These are phyloP conservation scores for Macroventuria anomochaeta DNA, from an alignment of 2,329 filamentous ascomycete species.

Conservation along the genomic window DNA sequence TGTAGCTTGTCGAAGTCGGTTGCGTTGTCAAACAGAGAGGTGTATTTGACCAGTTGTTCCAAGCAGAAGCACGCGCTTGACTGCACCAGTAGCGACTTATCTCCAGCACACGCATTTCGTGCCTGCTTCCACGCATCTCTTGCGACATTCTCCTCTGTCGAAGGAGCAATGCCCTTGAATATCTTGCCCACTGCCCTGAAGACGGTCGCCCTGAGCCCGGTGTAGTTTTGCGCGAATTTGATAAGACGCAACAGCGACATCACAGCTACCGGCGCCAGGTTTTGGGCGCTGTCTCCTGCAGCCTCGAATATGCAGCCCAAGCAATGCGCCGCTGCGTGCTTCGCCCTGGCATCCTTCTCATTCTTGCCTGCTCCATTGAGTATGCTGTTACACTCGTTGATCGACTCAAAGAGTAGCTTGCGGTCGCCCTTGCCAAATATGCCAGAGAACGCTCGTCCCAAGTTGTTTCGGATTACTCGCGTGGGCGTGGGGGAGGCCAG, in stretches of 20 bases:
- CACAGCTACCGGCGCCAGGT: slow-evolving; percentile 77
- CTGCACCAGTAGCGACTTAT: slow-evolving; percentile 85
- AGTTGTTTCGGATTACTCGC: slow-evolving; percentile 85
- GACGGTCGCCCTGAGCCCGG: slow-evolving; percentile 79
- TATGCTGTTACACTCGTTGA: slow-evolving; percentile 82
- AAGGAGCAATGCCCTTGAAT: slow-evolving; percentile 73
- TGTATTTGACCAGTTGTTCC: slow-evolving; percentile 73
- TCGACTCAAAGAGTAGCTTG: slow-evolving; percentile 90
- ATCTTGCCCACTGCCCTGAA: slow-evolving; percentile 80
- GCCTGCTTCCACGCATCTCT: slow-evolving; percentile 94
- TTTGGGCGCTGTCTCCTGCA: slow-evolving; percentile 92
- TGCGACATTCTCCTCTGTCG: slow-evolving; percentile 83
- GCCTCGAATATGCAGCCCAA: slow-evolving; percentile 87
- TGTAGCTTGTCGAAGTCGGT: slow-evolving; percentile 91
- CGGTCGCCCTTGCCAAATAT: slow-evolving; percentile 86
- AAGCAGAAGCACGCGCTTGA: slow-evolving; percentile 80
- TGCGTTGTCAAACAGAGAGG: slow-evolving; percentile 83
- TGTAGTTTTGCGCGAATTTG: slow-evolving; percentile 79
- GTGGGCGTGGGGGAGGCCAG: slow-evolving; percentile 81
- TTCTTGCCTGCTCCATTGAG: slow-evolving; percentile 72
- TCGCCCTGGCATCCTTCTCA: slow-evolving; percentile 78
- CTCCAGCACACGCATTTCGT: slow-evolving; percentile 74
- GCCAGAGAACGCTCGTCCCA: slow-evolving; percentile 82
- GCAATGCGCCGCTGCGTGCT: slow-evolving; percentile 87
- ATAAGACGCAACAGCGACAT: slow-evolving; percentile 76